Percentiles rank a stretch among this genome's conserved stretches.
phyloP scores from a whole-genome alignment of 371 early-diverging fungal species.

The Capniomyces stellatus region DNA sequence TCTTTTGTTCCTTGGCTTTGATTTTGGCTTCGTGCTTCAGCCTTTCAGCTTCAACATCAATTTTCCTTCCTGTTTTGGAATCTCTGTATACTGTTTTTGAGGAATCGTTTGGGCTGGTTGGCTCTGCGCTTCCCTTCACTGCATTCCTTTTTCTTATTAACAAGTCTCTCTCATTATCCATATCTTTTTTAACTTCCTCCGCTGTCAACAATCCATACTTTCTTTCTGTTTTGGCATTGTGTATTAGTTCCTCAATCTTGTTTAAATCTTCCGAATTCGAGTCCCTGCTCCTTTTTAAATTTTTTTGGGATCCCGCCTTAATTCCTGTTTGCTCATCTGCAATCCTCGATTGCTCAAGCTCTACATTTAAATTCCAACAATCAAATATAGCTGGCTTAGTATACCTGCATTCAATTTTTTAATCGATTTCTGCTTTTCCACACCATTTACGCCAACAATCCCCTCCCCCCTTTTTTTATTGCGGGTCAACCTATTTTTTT shows the following conservation, averaged over 20 bases:
- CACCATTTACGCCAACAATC: too few species aligned
- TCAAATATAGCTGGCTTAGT: too few species aligned
- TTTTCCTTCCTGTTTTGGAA: slow-evolving; percentile 14
- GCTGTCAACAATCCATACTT: slow-evolving; percentile 1
- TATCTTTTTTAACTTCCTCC: background rate
- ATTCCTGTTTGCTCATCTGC: too few species aligned
- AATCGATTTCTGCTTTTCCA: too few species aligned
- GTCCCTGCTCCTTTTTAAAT: too few species aligned
- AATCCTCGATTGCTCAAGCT: too few species aligned
- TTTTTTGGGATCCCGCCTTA: too few species aligned
- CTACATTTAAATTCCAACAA: too few species aligned
- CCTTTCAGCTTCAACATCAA: slow-evolving; percentile 10
- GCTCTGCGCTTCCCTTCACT: background rate
- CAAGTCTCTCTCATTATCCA: background rate
- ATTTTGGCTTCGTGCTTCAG: slow-evolving; percentile 2
- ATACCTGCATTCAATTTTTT: too few species aligned
- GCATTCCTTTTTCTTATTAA: background rate
- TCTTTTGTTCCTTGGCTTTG: slow-evolving; percentile 4
- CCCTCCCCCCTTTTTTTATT: too few species aligned
- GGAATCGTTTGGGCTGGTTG: background rate
- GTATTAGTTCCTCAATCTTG: background rate
- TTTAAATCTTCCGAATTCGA: too few species aligned
- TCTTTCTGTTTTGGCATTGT: background rate
- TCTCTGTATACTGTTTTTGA: slow-evolving; percentile 20
- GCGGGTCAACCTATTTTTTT: too few species aligned